A percentile compares a stretch with the other conserved stretches of the same genome.
Evolutionary conservation across 352 stramenopile species (phyloP).

Genomic region (Globisporangium irregulare): DNA sequence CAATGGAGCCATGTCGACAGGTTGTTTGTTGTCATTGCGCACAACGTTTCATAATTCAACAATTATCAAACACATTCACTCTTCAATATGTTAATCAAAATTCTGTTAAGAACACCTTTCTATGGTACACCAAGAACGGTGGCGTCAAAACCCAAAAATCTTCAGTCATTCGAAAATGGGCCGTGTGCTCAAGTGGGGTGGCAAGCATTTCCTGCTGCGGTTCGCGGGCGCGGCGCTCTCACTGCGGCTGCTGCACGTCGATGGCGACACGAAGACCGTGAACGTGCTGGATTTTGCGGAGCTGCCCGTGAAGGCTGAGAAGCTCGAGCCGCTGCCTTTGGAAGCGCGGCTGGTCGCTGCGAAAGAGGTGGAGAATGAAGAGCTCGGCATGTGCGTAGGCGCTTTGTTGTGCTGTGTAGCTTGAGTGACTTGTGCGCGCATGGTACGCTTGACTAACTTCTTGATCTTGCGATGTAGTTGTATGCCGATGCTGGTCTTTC

Average conservation of each 20-base stretch:
- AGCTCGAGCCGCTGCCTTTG: slow-evolving; percentile 18
- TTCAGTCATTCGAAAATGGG: not conserved
- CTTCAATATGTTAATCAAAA: not conserved
- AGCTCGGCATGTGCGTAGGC: slow-evolving; percentile 36
- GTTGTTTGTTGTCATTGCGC: not conserved
- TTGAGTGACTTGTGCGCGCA: not conserved
- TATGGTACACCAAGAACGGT: not conserved
- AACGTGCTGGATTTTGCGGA: not conserved
- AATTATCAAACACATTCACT: not conserved
- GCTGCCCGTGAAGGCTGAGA: slow-evolving; percentile 3
- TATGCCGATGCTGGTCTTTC: slow-evolving; percentile 15
- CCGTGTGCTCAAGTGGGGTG: slow-evolving; percentile 9
- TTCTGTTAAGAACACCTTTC: not conserved
- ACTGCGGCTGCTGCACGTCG: slow-evolving; percentile 16
- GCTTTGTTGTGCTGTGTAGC: not conserved
- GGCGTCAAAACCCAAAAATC: slow-evolving; percentile 2
- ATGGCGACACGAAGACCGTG: slow-evolving; percentile 11
- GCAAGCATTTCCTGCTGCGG: slow-evolving; percentile 15
- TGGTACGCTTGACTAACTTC: not conserved
- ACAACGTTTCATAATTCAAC: not conserved
- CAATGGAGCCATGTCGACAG: not conserved
- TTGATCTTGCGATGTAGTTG: not conserved
- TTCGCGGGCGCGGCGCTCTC: slow-evolving; percentile 9
- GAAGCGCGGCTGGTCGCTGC: slow-evolving; percentile 34
- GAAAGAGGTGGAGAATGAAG: slow-evolving; percentile 34